These are phyloP conservation scores for Pseudogymnoascus sp. DNA, from an alignment of 2,329 filamentous ascomycete genomes.

Conservation along the genomic window DNA sequence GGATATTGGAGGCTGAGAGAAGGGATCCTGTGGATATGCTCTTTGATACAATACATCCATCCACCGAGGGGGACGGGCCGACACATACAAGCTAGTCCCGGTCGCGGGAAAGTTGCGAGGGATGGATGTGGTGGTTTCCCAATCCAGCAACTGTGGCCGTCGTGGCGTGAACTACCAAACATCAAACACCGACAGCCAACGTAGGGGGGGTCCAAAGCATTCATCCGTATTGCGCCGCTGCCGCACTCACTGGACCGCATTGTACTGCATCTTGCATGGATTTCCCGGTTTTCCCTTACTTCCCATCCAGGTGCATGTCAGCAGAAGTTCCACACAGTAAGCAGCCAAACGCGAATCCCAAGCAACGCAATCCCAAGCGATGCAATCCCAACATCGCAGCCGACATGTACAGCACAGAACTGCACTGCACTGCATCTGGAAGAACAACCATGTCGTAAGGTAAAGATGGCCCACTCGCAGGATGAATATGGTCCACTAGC, in stretches of 20 bases:
- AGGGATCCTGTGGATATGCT: not conserved
- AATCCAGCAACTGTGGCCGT: not conserved
- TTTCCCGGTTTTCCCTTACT: not conserved
- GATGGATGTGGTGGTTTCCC: not conserved
- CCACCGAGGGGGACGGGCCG: not conserved
- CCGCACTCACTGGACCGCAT: not conserved
- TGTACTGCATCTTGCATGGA: not conserved
- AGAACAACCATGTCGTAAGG: not conserved
- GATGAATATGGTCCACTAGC: not conserved
- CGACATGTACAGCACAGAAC: not conserved
- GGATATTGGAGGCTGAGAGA: not conserved
- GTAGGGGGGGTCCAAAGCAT: not conserved
- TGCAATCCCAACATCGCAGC: constrained; percentile 4
- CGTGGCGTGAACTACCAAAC: not conserved
- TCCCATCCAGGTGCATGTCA: not conserved
- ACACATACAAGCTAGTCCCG: not conserved
- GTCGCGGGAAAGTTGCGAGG: not conserved
- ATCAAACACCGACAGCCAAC: not conserved
- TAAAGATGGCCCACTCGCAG: not conserved
- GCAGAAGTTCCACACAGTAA: not conserved
- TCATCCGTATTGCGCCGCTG: not conserved
- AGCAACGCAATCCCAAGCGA: not conserved
- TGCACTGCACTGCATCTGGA: not conserved
- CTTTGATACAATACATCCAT: not conserved
- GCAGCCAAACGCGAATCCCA: not conserved